Conservation (phyloP, 768 basidiomycete genomes). For the Leccinum olivaceopallidum region DNA sequence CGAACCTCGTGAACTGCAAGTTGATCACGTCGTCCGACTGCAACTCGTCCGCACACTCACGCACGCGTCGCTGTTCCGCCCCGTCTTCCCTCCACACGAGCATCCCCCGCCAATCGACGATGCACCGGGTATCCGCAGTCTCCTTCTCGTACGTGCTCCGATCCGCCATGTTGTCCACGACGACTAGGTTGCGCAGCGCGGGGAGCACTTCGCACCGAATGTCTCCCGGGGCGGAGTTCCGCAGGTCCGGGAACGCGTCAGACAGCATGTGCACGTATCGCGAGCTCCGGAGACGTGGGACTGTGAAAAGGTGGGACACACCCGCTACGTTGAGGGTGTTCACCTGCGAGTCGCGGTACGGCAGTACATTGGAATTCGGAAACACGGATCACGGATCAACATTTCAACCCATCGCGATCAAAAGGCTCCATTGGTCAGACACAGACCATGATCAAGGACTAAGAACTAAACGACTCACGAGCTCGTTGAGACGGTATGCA, state of each 20-base stretch:
- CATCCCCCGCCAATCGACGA: slow-evolving; percentile 71
- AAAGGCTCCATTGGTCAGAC: not conserved
- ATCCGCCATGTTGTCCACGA: slow-evolving; percentile 61
- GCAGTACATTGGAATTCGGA: not conserved
- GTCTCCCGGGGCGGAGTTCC: slow-evolving; percentile 47
- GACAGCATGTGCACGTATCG: slow-evolving; percentile 62
- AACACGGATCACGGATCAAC: not conserved
- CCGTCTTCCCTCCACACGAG: slow-evolving; percentile 65
- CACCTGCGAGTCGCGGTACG: slow-evolving; percentile 41
- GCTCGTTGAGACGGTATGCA: slow-evolving; percentile 69
- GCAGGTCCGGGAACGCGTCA: slow-evolving; percentile 57
- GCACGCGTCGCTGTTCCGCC: slow-evolving; percentile 43
- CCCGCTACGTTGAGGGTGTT: slow-evolving; percentile 61
- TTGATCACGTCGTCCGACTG: slow-evolving; percentile 74
- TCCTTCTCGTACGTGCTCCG: slow-evolving; percentile 40
- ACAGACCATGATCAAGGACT: not conserved
- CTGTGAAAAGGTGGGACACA: slow-evolving; percentile 69
- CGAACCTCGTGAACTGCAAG: slow-evolving; percentile 81
- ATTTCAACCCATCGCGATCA: not conserved
- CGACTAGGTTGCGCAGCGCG: slow-evolving; percentile 58
- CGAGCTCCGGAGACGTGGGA: slow-evolving; percentile 67
- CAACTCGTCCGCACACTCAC: slow-evolving; percentile 41
- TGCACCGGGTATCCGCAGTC: slow-evolving; percentile 44
- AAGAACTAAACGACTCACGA: slow-evolving; percentile 44
- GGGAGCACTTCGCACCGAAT: slow-evolving; percentile 63